phyloP scores from a whole-genome alignment of 176 grass and related monocot species.

The Avena atlantica region DNA sequence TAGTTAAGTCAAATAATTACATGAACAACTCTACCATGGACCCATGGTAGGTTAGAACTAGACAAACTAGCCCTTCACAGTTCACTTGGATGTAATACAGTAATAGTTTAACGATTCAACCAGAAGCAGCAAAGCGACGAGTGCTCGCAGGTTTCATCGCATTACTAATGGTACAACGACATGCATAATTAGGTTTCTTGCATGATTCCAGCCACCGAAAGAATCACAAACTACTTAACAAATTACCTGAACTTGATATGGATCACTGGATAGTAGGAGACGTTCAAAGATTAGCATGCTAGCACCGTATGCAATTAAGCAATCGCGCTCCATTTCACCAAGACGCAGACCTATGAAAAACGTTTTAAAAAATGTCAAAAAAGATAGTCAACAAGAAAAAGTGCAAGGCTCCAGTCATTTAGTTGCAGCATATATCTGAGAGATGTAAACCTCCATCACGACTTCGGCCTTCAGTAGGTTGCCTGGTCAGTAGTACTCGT shows the following conservation, averaged over 20 bases:
- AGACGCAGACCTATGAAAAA: slow-evolving; percentile 71
- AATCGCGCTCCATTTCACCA: slow-evolving; percentile 99
- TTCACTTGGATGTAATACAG: neutral
- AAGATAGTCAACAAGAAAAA: slow-evolving; percentile 27
- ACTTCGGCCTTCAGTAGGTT: slow-evolving; percentile 96
- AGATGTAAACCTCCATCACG: slow-evolving; percentile 78
- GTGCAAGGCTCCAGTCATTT: neutral
- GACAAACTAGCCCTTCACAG: neutral
- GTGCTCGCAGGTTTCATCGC: neutral
- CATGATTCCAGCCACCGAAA: slow-evolving; percentile 3
- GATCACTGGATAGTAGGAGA: slow-evolving; percentile 94
- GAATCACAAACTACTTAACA: slow-evolving; percentile 24
- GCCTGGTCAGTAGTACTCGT: slow-evolving; percentile 75
- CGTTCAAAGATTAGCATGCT: slow-evolving; percentile 99
- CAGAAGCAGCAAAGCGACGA: neutral
- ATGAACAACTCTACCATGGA: neutral
- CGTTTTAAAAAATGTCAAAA: neutral
- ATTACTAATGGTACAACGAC: neutral
- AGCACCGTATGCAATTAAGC: slow-evolving; percentile 93
- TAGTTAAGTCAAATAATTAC: neutral
- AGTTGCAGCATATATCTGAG: slow-evolving; percentile 28
- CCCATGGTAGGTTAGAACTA: neutral
- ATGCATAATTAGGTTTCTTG: neutral
- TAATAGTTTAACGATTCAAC: neutral
- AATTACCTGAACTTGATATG: slow-evolving; percentile 95